A percentile compares a stretch with the other conserved stretches of the same genome.
These are phyloP conservation scores for Leptographium lundbergii DNA, from an alignment of 2,329 filamentous ascomycete genomes.

Conservation along the genomic window DNA sequence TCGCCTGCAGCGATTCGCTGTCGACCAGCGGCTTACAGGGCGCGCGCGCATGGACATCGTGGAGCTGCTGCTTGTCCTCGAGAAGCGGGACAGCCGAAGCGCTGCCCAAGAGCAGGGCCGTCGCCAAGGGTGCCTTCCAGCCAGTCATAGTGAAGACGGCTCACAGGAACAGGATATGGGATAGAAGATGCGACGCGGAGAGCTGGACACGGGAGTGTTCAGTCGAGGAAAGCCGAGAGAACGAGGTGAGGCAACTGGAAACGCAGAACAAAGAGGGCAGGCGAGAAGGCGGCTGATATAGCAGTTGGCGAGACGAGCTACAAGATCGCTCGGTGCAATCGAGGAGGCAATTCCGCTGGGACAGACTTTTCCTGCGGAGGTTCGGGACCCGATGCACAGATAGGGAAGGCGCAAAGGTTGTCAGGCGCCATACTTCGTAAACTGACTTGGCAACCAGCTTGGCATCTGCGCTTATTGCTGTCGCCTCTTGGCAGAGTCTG, in stretches of 20 bases:
- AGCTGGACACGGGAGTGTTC: background rate
- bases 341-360: background rate
- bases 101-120: slow-evolving; percentile 8
- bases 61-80: background rate
- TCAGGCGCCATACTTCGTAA: background rate
- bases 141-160: background rate
- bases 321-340: background rate
- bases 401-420: background rate
- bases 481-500: background rate
- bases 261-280: background rate
- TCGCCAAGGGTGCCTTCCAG: slow-evolving; percentile 7
- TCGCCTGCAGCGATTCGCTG: slow-evolving; percentile 41
- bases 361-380: background rate
- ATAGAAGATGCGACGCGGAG: background rate
- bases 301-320: background rate
- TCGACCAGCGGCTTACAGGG: slow-evolving; percentile 19
- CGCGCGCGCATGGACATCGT: background rate
- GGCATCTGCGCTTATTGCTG: background rate
- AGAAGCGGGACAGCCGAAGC: slow-evolving; percentile 5
- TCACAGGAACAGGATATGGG: background rate
- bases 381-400: background rate
- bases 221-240: background rate
- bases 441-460: background rate
- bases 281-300: background rate
- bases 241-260: background rate